A percentile compares a stretch with the other conserved stretches of the same genome.
phyloP scores from a whole-genome alignment of 2,329 filamentous ascomycete genomes.

The Mariannaea elegans region DNA sequence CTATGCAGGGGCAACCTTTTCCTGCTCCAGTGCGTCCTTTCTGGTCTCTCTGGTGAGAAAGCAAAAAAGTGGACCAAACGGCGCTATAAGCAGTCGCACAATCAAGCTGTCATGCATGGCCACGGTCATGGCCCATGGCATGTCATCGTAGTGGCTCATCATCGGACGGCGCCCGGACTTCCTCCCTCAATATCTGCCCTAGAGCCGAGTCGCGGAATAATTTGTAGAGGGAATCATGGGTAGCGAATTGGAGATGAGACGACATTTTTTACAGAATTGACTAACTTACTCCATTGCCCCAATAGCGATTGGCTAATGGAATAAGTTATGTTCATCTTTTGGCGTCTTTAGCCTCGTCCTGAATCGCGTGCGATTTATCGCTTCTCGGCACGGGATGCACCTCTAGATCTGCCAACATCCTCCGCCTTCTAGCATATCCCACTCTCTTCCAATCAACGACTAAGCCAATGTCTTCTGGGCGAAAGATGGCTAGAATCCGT shows the following conservation, averaged over 20 bases:
- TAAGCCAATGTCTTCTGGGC: constrained; percentile 5
- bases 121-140: constrained; percentile 15
- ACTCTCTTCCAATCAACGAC: constrained; percentile 17
- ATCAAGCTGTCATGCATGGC: constrained; percentile 40
- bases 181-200: constrained; percentile 7
- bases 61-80: constrained; percentile 14
- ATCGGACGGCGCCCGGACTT: constrained; percentile 12
- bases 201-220: constrained; percentile 14
- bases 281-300: no score
- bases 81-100: constrained; percentile 31
- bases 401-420: constrained; percentile 2
- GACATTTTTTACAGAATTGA: background rate
- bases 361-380: constrained; percentile 31
- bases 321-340: background rate
- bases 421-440: constrained; percentile 10
- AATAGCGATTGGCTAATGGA: constrained; percentile 1
- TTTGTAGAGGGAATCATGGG: constrained; percentile 1
- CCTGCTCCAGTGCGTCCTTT: constrained; percentile 16
- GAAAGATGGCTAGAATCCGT: background rate
- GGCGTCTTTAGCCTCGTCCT: constrained; percentile 16
- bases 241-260: constrained; percentile 11
- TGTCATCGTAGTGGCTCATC: constrained; percentile 6
- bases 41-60: constrained; percentile 9
- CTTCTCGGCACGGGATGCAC: constrained; percentile 10
- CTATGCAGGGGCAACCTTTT: constrained; percentile 20